These are phyloP conservation scores for Lenwebbia sp. DNA, from an alignment of 345 rosid genomes.

Conservation along the genomic window DNA sequence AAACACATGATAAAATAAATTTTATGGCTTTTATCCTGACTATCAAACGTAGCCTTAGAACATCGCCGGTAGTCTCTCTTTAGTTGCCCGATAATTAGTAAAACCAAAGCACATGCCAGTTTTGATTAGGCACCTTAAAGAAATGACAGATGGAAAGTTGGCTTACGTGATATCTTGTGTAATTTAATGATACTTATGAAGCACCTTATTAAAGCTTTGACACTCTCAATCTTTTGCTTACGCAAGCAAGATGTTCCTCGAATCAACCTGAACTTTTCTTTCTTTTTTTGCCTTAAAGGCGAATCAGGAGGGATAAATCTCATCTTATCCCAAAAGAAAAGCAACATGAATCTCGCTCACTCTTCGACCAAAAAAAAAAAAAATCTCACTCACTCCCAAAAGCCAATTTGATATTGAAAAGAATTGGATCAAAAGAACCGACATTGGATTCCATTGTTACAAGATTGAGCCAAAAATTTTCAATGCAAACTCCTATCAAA, in stretches of 20 bases:
- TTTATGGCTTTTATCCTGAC: too few species aligned
- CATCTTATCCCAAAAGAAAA: constrained; percentile 38
- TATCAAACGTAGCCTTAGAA: neutral
- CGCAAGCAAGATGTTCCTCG: neutral
- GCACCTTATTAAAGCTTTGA: neutral
- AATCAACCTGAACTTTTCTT: neutral
- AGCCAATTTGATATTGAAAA: constrained; percentile 19
- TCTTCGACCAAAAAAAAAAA: too few species aligned
- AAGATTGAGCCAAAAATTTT: constrained; percentile 4
- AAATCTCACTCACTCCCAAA: constrained; percentile 21
- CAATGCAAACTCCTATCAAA: constrained; percentile 1
- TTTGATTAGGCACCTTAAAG: neutral
- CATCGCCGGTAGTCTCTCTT: neutral
- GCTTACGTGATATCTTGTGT: neutral
- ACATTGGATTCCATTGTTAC: constrained; percentile 31
- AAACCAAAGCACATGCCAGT: neutral
- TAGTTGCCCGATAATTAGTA: neutral
- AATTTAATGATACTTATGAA: neutral
- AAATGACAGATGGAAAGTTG: neutral
- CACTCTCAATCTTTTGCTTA: neutral
- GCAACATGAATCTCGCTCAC: constrained; percentile 33
- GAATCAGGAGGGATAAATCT: constrained; percentile 31
- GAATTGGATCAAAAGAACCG: constrained; percentile 13
- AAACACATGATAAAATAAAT: too few species aligned
- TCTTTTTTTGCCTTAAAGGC: constrained; percentile 3